Evolutionary conservation across 192 early-diverging fungal genomes (phyloP), one percentile per base, ranked within the genome.

Genomic region (Paraglomus occultum): DNA sequence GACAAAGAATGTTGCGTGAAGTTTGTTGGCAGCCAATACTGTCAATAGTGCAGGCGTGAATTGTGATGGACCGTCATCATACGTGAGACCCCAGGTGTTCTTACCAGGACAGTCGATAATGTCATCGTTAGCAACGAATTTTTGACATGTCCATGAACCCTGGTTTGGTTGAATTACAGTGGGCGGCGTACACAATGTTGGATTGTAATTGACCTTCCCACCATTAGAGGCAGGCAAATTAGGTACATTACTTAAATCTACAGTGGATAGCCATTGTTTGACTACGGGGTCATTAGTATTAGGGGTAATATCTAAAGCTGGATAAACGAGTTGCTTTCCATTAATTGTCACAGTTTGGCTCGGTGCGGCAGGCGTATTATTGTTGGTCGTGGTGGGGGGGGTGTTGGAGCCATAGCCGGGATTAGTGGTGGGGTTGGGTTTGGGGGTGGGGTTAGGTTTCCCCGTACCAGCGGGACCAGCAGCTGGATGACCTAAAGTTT

Each of bases 31-130:
- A 44, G 73, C 49, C 1, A 87, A 54, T 48, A 72, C 71, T 46
- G 79, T 78, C 45, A 83, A 83, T 14, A 87, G 68, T 7, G 76
- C 68, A 1, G 76, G 74, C 0, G 76, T 74, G 40, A 76, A 76
- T 31, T 72, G 61, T 12, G 85, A 80, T 38, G 85, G 85, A 39
- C 85, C 85, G 48, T 86, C 84, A 51, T 84, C 84, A 63, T 77
- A 86, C 17, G 85, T 86, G n/a, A 84, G 31, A 22, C 81, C 83
- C 83, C 85, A 87, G 62, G 77, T 67, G 23, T 77, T 80, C 51
- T 75, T 61, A 50, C 78, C 83, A 12, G 85, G 84, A 59, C 84
- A 86, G 39, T 43, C 17, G 23, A 68, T 62, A 44, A 84, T 73
- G 51, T 76, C 78, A 14, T 67, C 72, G 12, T 72, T 48, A 8